These are phyloP conservation scores for Geotrichum klebahnii DNA, from an alignment of 1,139 yeast species.

Conservation along the genomic window DNA sequence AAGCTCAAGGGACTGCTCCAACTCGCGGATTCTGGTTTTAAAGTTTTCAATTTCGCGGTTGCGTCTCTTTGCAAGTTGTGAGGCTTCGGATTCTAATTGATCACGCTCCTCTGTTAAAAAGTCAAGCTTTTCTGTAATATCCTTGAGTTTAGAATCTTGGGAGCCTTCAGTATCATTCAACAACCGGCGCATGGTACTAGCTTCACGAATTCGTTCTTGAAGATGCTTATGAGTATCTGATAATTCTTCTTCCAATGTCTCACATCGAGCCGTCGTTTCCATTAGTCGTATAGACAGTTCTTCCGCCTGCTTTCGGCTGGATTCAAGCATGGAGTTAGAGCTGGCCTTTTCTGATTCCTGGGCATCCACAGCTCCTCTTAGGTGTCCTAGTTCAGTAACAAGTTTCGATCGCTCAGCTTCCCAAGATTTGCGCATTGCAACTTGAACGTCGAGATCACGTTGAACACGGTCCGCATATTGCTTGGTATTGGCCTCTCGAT, in stretches of 20 bases:
- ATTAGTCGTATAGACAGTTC: slow-evolving; percentile 65
- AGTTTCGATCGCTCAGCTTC: slow-evolving; percentile 36
- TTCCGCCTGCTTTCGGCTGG: slow-evolving; percentile 68
- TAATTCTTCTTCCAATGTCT: slow-evolving; percentile 73
- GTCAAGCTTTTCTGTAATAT: slow-evolving; percentile 45
- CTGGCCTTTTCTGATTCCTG: slow-evolving; percentile 12
- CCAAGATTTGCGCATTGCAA: slow-evolving; percentile 24
- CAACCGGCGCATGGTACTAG: slow-evolving; percentile 65
- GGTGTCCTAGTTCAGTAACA: slow-evolving; percentile 43
- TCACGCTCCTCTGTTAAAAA: slow-evolving; percentile 55
- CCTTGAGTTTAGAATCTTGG: slow-evolving; percentile 48
- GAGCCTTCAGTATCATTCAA: slow-evolving; percentile 64
- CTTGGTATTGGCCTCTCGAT: slow-evolving; percentile 24
- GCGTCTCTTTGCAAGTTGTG: slow-evolving; percentile 48
- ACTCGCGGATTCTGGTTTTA: slow-evolving; percentile 32
- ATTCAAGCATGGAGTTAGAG: slow-evolving; percentile 40
- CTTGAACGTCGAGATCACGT: slow-evolving; percentile 26
- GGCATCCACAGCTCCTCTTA: slow-evolving; percentile 49
- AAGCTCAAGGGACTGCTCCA: slow-evolving; percentile 33
- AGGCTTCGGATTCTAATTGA: slow-evolving; percentile 53
- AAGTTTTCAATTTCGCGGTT: slow-evolving; percentile 46
- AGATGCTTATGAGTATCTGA: slow-evolving; percentile 65
- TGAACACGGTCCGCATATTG: slow-evolving; percentile 29
- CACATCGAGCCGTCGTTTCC: slow-evolving; percentile 59
- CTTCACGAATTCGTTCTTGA: slow-evolving; percentile 77